Evolutionary conservation across 2,329 filamentous ascomycete species (phyloP).

Genomic region (Scleromitrula shiraiana): DNA sequence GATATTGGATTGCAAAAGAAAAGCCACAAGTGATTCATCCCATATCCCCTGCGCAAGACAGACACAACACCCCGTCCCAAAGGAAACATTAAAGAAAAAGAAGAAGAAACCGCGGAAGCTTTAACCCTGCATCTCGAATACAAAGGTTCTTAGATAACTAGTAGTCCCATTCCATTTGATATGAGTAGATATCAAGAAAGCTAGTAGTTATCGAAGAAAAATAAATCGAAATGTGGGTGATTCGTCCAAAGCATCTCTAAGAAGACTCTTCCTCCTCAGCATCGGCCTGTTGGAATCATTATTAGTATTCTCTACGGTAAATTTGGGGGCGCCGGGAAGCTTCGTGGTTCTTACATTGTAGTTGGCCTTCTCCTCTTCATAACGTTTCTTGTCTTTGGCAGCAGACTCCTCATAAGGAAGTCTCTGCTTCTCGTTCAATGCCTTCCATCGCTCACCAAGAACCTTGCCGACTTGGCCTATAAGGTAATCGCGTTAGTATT

Average conservation of each 20-base stretch:
- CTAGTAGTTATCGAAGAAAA: no score
- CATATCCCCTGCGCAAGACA: conserved; percentile 18
- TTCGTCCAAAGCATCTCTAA: conserved; percentile 19
- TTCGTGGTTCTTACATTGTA: conserved; percentile 64
- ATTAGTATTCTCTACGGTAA: conserved; percentile 26
- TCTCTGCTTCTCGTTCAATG: conserved; percentile 85
- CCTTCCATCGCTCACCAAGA: conserved; percentile 98
- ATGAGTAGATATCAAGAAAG: no score
- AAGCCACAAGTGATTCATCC: conserved; percentile 19
- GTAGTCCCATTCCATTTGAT: no score
- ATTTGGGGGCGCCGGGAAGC: conserved; percentile 17
- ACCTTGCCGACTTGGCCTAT: conserved; percentile 92
- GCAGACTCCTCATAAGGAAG: conserved; percentile 95
- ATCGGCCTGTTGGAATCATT: conserved; percentile 39
- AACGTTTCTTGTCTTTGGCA: conserved; percentile 95
- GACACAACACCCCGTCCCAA: conserved; percentile 27
- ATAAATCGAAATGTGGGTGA: conserved; percentile 12
- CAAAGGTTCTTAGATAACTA: not conserved
- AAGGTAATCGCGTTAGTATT: conserved; percentile 12
- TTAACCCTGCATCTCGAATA: conserved; percentile 13
- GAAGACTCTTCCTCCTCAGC: conserved; percentile 47
- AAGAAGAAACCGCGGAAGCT: conserved; percentile 12
- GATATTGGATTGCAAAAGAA: conserved; percentile 18
- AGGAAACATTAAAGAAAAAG: conserved; percentile 21
- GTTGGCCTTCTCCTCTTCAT: conserved; percentile 93